Percentiles rank a stretch among this genome's conserved stretches.
Conservation (phyloP, 257 asterid genomes). For the Echium plantagineum region DNA sequence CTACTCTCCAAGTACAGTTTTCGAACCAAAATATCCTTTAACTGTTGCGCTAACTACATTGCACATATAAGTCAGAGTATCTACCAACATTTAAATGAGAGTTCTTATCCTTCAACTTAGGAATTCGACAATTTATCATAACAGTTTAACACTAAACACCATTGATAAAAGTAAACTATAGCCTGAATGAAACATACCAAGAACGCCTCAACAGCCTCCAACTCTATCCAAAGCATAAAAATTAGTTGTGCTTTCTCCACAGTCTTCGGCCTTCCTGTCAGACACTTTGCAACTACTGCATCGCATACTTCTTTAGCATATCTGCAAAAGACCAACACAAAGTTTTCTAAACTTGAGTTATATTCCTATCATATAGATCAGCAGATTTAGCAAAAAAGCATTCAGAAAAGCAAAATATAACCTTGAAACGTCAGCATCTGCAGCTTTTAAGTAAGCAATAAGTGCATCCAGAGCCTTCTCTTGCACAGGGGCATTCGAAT, state of each 20-base stretch:
- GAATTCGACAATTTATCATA: too few species aligned
- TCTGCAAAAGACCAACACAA: conserved; percentile 20
- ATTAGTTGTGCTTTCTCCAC: conserved; percentile 90
- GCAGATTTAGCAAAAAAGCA: background rate
- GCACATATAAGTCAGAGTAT: background rate
- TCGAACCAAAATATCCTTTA: background rate
- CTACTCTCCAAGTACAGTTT: background rate
- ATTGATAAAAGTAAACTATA: background rate
- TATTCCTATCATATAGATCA: conserved; percentile 3
- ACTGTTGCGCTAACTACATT: background rate
- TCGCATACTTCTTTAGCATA: conserved; percentile 94
- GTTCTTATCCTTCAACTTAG: too few species aligned
- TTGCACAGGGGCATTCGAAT: conserved; percentile 95
- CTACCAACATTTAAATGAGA: background rate
- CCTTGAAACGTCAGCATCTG: conserved; percentile 96
- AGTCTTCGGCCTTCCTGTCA: conserved; percentile 93
- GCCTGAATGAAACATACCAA: conserved; percentile 47
- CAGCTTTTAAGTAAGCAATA: conserved; percentile 82
- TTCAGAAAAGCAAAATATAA: conserved; percentile 10
- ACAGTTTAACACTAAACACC: background rate
- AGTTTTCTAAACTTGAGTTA: background rate
- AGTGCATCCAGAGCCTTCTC: conserved; percentile 98
- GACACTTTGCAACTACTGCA: conserved; percentile 83
- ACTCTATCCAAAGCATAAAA: conserved; percentile 89
- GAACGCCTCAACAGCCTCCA: conserved; percentile 93